Evolutionary conservation across 345 rosid species (phyloP), one percentile per base, ranked within the genome.

Genomic region (Rubroshorea leprosula): DNA sequence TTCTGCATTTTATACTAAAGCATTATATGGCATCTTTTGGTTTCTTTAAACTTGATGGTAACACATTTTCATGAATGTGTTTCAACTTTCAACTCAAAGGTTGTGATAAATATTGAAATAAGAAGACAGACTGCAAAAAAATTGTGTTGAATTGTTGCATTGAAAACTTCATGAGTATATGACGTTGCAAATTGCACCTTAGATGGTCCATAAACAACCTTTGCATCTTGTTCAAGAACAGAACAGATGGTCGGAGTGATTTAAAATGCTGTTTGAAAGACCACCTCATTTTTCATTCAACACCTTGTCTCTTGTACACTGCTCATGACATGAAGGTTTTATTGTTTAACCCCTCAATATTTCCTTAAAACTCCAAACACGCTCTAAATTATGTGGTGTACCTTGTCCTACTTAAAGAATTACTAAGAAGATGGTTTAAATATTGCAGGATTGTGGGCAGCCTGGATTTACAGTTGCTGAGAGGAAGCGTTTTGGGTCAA

Each of bases 391-490:
- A n/a, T 23, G 41, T 49, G 21, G 18, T 45, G 4, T 60, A 9
- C 8, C 29, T 48, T 13, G 23, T 12, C 21, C 2, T 49, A 35
- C 51, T 17, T 24, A 50, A 38, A 23, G 9, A 23, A 19, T 17
- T 15, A 17, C 24, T 48, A 44, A 65, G 46, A 25, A 24, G 57
- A 23, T 47, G 43, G 19, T 49, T 66, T 44, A 43, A 53, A 47
- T 61, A 20, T 60, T 65, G 61, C 81, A 93, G 97, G 99, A 93
- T 62, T 76, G 81, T 1, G 97, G 99, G 51, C 97, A 89, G 69
- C 99, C 99, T 63, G 99, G 97, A 68, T 89, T 89, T 70, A 93
- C 99, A 49, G 69, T 82, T 74, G 61, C 85, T 54, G 99, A 93
- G 82, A 93, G 99, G 75, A 83, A 78, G 67, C 91, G 96, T 13